Evolutionary conservation across 192 early-diverging fungal species (phyloP), one percentile per base, ranked within the genome.

Genomic region (Coemansia sp.): DNA sequence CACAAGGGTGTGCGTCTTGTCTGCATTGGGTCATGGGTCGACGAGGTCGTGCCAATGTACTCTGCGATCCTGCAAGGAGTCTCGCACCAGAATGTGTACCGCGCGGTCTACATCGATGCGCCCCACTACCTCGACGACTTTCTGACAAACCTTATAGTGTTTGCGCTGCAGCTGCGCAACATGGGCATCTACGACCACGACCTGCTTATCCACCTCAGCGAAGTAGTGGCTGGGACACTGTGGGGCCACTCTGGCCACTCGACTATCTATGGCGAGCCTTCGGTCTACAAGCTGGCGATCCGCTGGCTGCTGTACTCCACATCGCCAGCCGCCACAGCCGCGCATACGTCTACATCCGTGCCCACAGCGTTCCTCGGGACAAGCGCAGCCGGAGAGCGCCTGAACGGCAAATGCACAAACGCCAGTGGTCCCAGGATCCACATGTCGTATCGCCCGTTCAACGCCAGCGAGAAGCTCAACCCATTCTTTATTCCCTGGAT

Each of bases 401-500:
- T 49, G 7, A 25, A 30, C 25, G 30, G 31, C 16, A 57, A 34
- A 8, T 34, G 55, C 25, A 18, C 30, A 15, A 57, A 34, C n/a
- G 71, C 70, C 7, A 82, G 79, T 58, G 59, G 86, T 4, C 65
- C 49, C 21, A 66, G 63, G 31, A 64, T 56, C 12, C 75, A 79
- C 59, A 71, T 79, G 67, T 73, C 70, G 42, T 84, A 79, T 31
- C 67, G 87, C 2, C 74, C 77, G 5, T 91, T 96, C 49, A 68
- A 75, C 18, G 92, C 94, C 2, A 85, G 86, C 28, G 52, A 79
- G n/a, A 82, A 83, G 25, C 71, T 92, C 42, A 98, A 98, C 59
- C 94, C 94, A n/a, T 95, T 89, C 68, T 92, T 86, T 75, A 77
- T 98, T 8, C 94, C 96, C 10, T 97, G 95, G 94, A 92, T 94